phyloP scores from a whole-genome alignment of 768 basidiomycete species.

The Suillus americanus region DNA sequence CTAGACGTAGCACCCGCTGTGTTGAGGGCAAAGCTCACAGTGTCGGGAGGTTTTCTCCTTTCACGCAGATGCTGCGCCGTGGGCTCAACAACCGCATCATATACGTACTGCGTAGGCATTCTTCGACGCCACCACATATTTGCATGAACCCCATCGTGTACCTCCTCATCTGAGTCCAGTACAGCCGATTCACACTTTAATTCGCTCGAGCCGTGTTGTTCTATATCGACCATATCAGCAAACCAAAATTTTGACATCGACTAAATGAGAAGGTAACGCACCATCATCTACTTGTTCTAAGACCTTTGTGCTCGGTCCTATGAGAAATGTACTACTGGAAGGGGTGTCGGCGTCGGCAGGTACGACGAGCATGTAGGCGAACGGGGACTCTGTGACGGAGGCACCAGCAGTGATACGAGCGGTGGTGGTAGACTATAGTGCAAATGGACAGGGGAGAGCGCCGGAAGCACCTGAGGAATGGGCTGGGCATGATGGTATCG shows the following conservation, averaged over 20 bases:
- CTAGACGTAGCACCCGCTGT: not conserved
- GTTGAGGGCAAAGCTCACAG: not conserved
- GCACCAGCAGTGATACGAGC: slow-evolving; percentile 52
- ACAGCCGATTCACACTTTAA: too few species aligned
- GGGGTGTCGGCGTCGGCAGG: too few species aligned
- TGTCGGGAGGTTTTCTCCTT: slow-evolving; percentile 16
- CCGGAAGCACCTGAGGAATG: slow-evolving; percentile 38
- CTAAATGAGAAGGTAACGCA: too few species aligned
- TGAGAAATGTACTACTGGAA: too few species aligned
- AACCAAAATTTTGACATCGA: too few species aligned
- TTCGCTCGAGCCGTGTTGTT: too few species aligned
- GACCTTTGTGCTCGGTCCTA: too few species aligned
- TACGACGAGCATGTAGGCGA: too few species aligned
- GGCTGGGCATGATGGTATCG: too few species aligned
- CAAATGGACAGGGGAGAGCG: slow-evolving; percentile 15
- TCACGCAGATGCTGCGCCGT: slow-evolving; percentile 57
- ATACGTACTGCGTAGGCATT: slow-evolving; percentile 79
- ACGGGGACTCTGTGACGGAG: too few species aligned
- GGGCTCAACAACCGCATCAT: slow-evolving; percentile 88
- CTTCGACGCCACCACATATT: slow-evolving; percentile 29
- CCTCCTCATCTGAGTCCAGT: slow-evolving; percentile 45
- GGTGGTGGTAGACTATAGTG: slow-evolving; percentile 26
- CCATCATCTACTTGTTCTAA: too few species aligned
- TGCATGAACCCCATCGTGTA: slow-evolving; percentile 6
- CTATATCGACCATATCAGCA: too few species aligned